Base-by-base conservation (phyloP, 768 basidiomycete genomes). In the Leccinellum albellum region DNA sequence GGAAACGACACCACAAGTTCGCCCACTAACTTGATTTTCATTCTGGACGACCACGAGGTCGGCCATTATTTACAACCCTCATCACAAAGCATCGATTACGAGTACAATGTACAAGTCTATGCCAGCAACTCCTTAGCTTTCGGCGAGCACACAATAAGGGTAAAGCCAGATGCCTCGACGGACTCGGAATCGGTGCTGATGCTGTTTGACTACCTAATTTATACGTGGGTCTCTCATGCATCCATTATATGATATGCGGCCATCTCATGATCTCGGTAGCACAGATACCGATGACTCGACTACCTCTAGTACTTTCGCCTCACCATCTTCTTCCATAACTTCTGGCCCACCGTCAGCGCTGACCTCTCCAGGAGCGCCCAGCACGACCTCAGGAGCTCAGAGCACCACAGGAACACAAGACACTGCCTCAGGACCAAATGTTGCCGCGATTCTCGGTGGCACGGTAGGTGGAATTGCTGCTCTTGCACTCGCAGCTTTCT, bases 161-260 rank as follows among this genome's bases (percentile, higher is more conserved):
- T 65, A 23, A 17, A 50, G 32, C 58, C 63, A 0, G 20, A 46
- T 40, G 20, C 46, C 14, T 17, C 52, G 3, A 46, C 26, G 7
- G 50, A 20, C 8, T 17, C 0, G 45, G 53, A n/a, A n/a, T n/a
- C n/a, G n/a, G n/a, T n/a, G n/a, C n/a, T 62, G 23, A 57, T 64
- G 5, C 10, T 62, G 13, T 64, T 64, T 7, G 64, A 65, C 21
- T 65, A 65, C 44, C 10, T 65, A 23, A 47, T 60, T 31, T 65
- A 65, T 32, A 65, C 35, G 35, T 35, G 35, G 35, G 35, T 37
- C 35, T 8, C 7, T 37, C 21, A 15, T 44, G 12, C 1, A 9
- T 3, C 23, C 6, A n/a, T 20, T 44, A 10, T 44, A 6, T 21
- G 35, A 37, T 37, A 37, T 7, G 8, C 9, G 1, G 8, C 0